Conservation (phyloP, 768 basidiomycete genomes). For the Tylopilus sp. region DNA sequence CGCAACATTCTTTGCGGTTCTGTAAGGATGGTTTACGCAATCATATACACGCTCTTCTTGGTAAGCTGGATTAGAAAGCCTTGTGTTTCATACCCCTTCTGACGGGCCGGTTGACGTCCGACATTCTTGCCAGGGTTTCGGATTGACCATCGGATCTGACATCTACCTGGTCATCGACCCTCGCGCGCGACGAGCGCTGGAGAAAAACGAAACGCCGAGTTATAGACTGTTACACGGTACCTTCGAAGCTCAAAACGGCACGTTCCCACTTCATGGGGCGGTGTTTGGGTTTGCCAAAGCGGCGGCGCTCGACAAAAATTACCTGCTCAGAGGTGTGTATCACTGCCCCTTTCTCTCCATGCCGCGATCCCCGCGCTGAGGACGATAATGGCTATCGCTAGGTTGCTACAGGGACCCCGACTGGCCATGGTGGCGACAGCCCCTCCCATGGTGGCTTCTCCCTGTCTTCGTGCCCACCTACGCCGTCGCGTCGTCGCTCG, state of each 20-base stretch:
- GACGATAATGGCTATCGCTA: constrained; percentile 35
- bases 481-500: constrained; percentile 68
- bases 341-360: constrained; percentile 8
- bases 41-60: constrained; percentile 81
- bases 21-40: constrained; percentile 80
- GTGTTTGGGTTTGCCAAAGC: constrained; percentile 46
- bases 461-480: constrained; percentile 75
- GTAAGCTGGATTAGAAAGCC: constrained; percentile 33
- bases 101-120: background rate
- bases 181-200: constrained; percentile 41
- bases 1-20: constrained; percentile 78
- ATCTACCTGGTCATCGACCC: constrained; percentile 70
- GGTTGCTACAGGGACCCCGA: constrained; percentile 71
- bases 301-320: constrained; percentile 28
- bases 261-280: constrained; percentile 39
- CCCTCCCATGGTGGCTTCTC: constrained; percentile 79
- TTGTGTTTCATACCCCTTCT: constrained; percentile 1
- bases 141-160: constrained; percentile 80
- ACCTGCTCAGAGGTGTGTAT: constrained; percentile 27
- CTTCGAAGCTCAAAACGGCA: constrained; percentile 49
- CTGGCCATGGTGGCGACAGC: constrained; percentile 77
- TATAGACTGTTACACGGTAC: constrained; percentile 51
- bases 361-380: constrained; percentile 19
- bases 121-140: constrained; percentile 58
- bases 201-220: constrained; percentile 32